Conservation (phyloP, 176 grass and related monocot species). For the Melocanna baccifera region DNA sequence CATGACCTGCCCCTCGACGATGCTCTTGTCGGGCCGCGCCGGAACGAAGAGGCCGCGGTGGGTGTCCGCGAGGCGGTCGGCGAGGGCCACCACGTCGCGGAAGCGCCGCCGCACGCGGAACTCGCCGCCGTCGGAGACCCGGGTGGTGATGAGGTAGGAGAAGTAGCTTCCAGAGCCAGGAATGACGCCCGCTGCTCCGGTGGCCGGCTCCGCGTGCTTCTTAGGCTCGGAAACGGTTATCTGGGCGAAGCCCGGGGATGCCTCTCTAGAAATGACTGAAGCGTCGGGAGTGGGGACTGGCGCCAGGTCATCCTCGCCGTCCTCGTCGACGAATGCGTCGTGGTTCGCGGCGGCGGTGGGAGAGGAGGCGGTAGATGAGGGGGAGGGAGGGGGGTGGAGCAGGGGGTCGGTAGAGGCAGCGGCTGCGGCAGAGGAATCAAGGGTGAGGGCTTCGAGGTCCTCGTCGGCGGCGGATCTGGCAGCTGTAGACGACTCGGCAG, state of each 20-base stretch:
- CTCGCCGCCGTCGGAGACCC: slow-evolving; percentile 39
- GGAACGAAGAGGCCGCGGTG: slow-evolving; percentile 75
- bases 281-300: slow-evolving; percentile 7
- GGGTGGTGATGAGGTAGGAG: slow-evolving; percentile 73
- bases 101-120: slow-evolving; percentile 77
- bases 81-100: slow-evolving; percentile 75
- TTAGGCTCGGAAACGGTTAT: slow-evolving; percentile 76
- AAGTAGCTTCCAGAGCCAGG: slow-evolving; percentile 66
- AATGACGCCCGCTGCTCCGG: slow-evolving; percentile 45
- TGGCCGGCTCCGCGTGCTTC: slow-evolving; percentile 65
- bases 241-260: slow-evolving; percentile 36
- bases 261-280: slow-evolving; percentile 31
- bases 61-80: slow-evolving; percentile 52
- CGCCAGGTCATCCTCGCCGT: neutral
- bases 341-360: slow-evolving; percentile 18
- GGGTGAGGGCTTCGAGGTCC: slow-evolving; percentile 50
- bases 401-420: slow-evolving; percentile 57
- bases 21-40: slow-evolving; percentile 63
- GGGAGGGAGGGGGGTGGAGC: slow-evolving; percentile 48
- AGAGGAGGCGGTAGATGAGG: slow-evolving; percentile 25
- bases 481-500: slow-evolving; percentile 31
- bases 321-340: slow-evolving; percentile 25
- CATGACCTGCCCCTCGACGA: slow-evolving; percentile 93
- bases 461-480: slow-evolving; percentile 9
- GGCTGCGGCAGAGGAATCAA: slow-evolving; percentile 45